Conservation (phyloP, 495 filamentous ascomycete genomes). For the Podospora pseudoanserina region DNA sequence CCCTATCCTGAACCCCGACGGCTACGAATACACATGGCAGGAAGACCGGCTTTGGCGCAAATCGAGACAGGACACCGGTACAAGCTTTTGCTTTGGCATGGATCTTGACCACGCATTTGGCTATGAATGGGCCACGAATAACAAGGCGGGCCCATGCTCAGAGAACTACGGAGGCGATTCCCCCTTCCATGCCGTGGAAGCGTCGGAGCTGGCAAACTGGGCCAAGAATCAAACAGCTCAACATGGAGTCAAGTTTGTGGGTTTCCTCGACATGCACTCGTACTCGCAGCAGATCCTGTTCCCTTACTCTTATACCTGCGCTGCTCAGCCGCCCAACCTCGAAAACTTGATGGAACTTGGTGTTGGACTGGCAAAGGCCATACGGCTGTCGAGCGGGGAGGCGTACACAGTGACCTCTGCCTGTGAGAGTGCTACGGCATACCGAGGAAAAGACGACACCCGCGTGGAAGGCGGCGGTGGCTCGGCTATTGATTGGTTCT, state of each 20-base stretch:
- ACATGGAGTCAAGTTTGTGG: constrained; percentile 70
- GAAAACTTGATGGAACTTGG: constrained; percentile 91
- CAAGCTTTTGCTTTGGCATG: constrained; percentile 79
- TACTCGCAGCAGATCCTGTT: constrained; percentile 96
- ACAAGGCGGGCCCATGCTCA: constrained; percentile 77
- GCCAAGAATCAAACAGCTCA: constrained; percentile 70
- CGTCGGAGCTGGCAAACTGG: constrained; percentile 74
- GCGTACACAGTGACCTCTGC: constrained; percentile 78
- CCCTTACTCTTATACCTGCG: constrained; percentile 85
- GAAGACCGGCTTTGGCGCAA: constrained; percentile 93
- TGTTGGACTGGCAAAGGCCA: constrained; percentile 84
- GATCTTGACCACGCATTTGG: constrained; percentile 86
- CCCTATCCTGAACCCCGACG: constrained; percentile 88
- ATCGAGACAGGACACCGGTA: constrained; percentile 78
- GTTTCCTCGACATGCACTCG: constrained; percentile 86
- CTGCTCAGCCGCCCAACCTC: constrained; percentile 69
- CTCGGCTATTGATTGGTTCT: constrained; percentile 93
- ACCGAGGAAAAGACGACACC: constrained; percentile 29
- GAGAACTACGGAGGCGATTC: constrained; percentile 83
- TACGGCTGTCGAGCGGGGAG: constrained; percentile 70
- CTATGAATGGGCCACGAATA: constrained; percentile 75
- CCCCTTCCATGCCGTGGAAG: constrained; percentile 82
- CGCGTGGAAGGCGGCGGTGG: constrained; percentile 66
- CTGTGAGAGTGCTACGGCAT: constrained; percentile 68
- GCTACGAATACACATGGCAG: constrained; percentile 92